These are phyloP conservation scores for Populus hybrid DNA, from an alignment of 441 rosid species.

Conservation along the genomic window DNA sequence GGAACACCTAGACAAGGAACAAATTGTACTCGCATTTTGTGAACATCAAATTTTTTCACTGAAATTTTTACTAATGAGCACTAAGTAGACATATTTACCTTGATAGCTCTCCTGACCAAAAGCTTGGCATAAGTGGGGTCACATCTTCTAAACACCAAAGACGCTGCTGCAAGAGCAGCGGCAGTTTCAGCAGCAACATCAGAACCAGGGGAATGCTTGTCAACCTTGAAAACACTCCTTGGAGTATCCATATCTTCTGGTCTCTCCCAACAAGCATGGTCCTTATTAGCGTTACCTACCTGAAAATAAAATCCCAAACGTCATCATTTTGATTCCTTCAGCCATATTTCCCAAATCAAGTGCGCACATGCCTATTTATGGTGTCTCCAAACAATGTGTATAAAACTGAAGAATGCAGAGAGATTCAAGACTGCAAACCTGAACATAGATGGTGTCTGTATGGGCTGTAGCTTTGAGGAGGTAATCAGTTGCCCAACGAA, in stretches of 20 bases:
- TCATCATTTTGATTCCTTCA: neutral
- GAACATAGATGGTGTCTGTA: slow-evolving; percentile 84
- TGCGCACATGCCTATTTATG: neutral
- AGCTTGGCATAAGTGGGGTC: slow-evolving; percentile 74
- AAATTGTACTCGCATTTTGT: neutral
- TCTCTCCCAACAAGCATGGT: slow-evolving; percentile 94
- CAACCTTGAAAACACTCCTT: slow-evolving; percentile 65
- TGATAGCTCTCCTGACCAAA: slow-evolving; percentile 53
- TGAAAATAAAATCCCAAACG: slow-evolving; percentile 20
- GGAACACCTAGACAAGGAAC: slow-evolving; percentile 50
- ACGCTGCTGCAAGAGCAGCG: slow-evolving; percentile 82
- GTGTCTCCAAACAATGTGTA: neutral
- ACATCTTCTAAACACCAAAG: slow-evolving; percentile 66
- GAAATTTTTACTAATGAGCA: neutral
- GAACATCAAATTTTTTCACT: neutral
- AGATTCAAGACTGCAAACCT: slow-evolving; percentile 39
- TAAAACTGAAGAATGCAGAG: neutral
- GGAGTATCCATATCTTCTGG: slow-evolving; percentile 96
- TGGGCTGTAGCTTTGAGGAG: slow-evolving; percentile 75
- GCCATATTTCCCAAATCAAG: neutral
- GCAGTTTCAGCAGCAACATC: slow-evolving; percentile 92
- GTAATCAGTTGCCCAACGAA: slow-evolving; percentile 85
- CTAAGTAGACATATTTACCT: slow-evolving; percentile 1
- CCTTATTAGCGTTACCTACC: slow-evolving; percentile 91
- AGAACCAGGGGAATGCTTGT: slow-evolving; percentile 73